Percentiles rank a stretch among this genome's conserved stretches.
Evolutionary conservation across 2,329 filamentous ascomycete genomes (phyloP).

Genomic region (Exophiala phaeomuriformis): DNA sequence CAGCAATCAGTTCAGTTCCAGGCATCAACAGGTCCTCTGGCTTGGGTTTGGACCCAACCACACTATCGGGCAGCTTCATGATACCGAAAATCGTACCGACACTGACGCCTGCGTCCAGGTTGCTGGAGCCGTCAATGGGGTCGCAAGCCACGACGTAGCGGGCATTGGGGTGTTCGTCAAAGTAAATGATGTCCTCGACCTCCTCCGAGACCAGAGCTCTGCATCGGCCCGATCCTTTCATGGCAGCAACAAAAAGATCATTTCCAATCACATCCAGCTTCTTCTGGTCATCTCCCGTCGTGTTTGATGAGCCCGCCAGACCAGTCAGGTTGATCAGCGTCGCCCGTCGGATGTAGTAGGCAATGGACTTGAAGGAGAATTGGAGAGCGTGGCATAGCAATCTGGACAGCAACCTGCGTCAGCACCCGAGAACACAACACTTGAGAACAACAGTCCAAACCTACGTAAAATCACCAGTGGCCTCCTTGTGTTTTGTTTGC

Average conservation of each 20-base stretch:
- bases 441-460: conserved; percentile 31
- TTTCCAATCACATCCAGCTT: conserved; percentile 99
- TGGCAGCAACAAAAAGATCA: conserved; percentile 91
- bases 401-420: conserved; percentile 41
- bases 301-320: conserved; percentile 89
- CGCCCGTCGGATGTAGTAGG: conserved; percentile 96
- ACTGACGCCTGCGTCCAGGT: conserved; percentile 93
- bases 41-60: conserved; percentile 50
- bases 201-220: conserved; percentile 94
- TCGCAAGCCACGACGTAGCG: conserved; percentile 95
- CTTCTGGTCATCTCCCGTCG: conserved; percentile 96
- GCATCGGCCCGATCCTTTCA: conserved; percentile 87
- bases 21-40: conserved; percentile 73
- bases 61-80: conserved; percentile 74
- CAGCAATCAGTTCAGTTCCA: conserved; percentile 79
- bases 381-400: conserved; percentile 95
- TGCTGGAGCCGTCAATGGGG: conserved; percentile 95
- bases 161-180: conserved; percentile 63
- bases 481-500: conserved; percentile 85
- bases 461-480: conserved; percentile 97
- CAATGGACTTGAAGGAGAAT: conserved; percentile 99
- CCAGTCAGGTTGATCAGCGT: conserved; percentile 93
- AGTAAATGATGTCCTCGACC: conserved; percentile 86
- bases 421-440: background rate
- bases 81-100: conserved; percentile 87